Percentiles rank a stretch among this genome's conserved stretches.
These are phyloP conservation scores for Striga asiatica DNA, from an alignment of 257 asterid species.

Conservation along the genomic window DNA sequence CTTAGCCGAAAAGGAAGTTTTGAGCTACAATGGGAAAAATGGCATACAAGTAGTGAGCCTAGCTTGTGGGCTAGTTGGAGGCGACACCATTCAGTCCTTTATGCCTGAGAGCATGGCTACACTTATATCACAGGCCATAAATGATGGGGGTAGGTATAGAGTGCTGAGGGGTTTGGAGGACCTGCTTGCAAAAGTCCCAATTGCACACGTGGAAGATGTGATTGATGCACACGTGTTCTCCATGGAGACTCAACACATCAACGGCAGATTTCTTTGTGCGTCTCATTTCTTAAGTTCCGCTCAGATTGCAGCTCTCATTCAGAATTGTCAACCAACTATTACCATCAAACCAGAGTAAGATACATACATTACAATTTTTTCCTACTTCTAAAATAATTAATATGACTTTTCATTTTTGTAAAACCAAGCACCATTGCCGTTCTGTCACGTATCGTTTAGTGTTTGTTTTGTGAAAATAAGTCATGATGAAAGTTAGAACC, in stretches of 20 bases:
- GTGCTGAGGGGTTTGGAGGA: conserved; percentile 42
- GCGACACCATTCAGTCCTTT: conserved; percentile 27
- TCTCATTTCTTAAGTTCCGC: conserved; percentile 26
- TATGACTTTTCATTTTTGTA: too few relatives aligned
- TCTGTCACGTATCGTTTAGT: too few relatives aligned
- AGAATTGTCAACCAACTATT: conserved; percentile 12
- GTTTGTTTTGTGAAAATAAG: too few relatives aligned
- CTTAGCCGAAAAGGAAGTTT: conserved; percentile 37
- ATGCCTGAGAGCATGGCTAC: conserved; percentile 18
- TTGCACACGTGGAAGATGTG: conserved; percentile 42
- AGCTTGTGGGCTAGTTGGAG: conserved; percentile 54
- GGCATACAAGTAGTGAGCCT: conserved; percentile 46
- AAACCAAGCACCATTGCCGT: too few relatives aligned
- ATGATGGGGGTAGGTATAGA: background rate
- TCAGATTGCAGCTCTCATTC: conserved; percentile 34
- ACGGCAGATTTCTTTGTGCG: conserved; percentile 48
- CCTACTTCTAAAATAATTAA: too few relatives aligned
- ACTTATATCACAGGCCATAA: conserved; percentile 19
- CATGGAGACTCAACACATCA: conserved; percentile 23
- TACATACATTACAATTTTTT: too few relatives aligned
- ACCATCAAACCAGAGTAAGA: conserved; percentile 27
- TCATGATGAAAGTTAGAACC: too few relatives aligned
- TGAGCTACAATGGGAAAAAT: conserved; percentile 31
- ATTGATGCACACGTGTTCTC: conserved; percentile 40
- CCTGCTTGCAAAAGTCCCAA: conserved; percentile 36